phyloP scores from a whole-genome alignment of 345 rosid genomes.

The Cochlearia excelsa region DNA sequence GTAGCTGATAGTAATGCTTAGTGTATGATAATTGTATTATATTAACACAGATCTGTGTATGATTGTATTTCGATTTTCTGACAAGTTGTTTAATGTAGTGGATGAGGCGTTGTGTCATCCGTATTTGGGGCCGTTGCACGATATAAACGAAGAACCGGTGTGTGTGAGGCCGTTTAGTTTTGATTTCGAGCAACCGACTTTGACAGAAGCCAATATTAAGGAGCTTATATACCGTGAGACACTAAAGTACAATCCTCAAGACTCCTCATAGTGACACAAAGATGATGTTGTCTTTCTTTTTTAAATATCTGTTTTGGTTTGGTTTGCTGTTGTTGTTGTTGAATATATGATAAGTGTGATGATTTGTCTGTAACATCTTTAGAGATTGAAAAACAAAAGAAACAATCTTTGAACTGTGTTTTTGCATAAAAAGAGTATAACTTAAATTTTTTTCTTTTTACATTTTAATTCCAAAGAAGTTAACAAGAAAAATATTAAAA shows the following conservation, averaged over 20 bases:
- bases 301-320: slow-evolving; percentile 22
- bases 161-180: slow-evolving; percentile 8
- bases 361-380: slow-evolving; percentile 24
- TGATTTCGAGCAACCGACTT: slow-evolving; percentile 91
- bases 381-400: not conserved
- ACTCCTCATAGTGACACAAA: not conserved
- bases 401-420: no score
- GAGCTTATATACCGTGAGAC: slow-evolving; percentile 92
- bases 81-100: slow-evolving; percentile 43
- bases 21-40: no score
- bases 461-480: no score
- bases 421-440: no score
- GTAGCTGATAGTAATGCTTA: no score
- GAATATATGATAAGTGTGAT: slow-evolving; percentile 3
- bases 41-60: no score
- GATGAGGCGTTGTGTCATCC: slow-evolving; percentile 89
- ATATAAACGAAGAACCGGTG: slow-evolving; percentile 89
- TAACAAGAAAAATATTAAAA: no score
- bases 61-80: no score
- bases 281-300: not conserved
- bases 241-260: slow-evolving; percentile 69
- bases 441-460: no score
- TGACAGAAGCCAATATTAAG: slow-evolving; percentile 87
- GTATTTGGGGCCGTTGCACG: slow-evolving; percentile 80
- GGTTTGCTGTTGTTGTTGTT: slow-evolving; percentile 11